Evolutionary conservation across 2,329 filamentous ascomycete species (phyloP), one percentile per base, ranked within the genome.

Genomic region (Aspergillus sojae): DNA sequence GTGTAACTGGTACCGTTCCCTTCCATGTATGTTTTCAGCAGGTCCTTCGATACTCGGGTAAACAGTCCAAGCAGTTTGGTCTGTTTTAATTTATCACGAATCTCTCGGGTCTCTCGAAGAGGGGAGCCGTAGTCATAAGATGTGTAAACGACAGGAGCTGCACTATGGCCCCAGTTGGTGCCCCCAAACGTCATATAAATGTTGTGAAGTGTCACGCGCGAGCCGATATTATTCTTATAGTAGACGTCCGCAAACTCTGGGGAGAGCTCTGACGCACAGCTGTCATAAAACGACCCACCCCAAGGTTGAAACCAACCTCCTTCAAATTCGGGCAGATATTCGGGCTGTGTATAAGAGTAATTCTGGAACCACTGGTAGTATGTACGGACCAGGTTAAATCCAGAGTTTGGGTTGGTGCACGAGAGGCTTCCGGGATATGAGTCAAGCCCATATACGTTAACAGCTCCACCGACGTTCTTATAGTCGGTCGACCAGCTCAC

Each of bases 311-410:
- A 85, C 67, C 77, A 85, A 0, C 84, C 84, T 4, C 81, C 83
- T 68, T 85, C 80, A 34, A 86, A 86, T 68, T 86, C 85, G 5
- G 84, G 80, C 0, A 86, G 69, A 62, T 80, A 85, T 54, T 79
- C 78, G 1, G 85, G 85, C 67, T 87, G 85, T 1, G 83, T 85
- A 55, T 74, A 82, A 0, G 84, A 84, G 61, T 85, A 85, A 46
- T 84, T 82, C n/a, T 81, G 78, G 65, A 87, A 87, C 83, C 84
- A 86, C 65, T 86, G 80, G 63, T 84, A 83, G 67, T 87, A 88
- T 5, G 79, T 85, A 30, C 83, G 79, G 3, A 84, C 78, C 1
- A 86, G 71, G 32, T 76, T 82, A 68, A 85, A 86, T 1, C 83
- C 84, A 7, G 76, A 74, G 52, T 82, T 73, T 0, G 77, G 77